phyloP scores from a whole-genome alignment of 23 red algal species.

The Gracilaria gracilis region DNA sequence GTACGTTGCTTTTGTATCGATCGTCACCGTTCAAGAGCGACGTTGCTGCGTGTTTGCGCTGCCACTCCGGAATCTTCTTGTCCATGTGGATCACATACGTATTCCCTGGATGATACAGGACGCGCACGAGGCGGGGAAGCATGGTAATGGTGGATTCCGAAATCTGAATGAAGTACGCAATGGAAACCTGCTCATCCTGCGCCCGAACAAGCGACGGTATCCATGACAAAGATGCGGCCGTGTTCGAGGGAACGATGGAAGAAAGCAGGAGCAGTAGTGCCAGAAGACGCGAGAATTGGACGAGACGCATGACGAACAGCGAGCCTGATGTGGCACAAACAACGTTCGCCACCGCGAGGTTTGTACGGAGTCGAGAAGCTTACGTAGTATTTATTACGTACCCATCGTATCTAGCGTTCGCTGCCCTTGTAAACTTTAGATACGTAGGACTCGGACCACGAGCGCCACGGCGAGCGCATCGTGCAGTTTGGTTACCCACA shows the following conservation, averaged over 20 bases:
- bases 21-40: constrained; percentile 35
- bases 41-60: constrained; percentile 43
- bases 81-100: constrained; percentile 87
- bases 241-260: background rate
- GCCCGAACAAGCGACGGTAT: background rate
- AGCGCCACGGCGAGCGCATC: background rate
- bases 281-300: background rate
- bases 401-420: background rate
- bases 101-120: constrained; percentile 74
- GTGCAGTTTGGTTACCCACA: too few species aligned
- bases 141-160: constrained; percentile 57
- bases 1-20: constrained; percentile 67
- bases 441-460: too few species aligned
- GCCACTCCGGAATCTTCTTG: constrained; percentile 84
- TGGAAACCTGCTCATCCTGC: constrained; percentile 27
- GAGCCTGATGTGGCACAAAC: background rate
- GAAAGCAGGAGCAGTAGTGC: background rate
- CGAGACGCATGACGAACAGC: background rate
- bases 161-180: constrained; percentile 84
- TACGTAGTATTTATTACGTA: background rate
- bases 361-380: background rate
- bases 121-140: constrained; percentile 58
- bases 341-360: background rate
- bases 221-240: background rate
- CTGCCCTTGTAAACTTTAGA: too few species aligned